Percentiles rank a stretch among this genome's conserved stretches.
Evolutionary conservation across 140 eudicot species (phyloP).

Genomic region (Bidens hawaiensis): DNA sequence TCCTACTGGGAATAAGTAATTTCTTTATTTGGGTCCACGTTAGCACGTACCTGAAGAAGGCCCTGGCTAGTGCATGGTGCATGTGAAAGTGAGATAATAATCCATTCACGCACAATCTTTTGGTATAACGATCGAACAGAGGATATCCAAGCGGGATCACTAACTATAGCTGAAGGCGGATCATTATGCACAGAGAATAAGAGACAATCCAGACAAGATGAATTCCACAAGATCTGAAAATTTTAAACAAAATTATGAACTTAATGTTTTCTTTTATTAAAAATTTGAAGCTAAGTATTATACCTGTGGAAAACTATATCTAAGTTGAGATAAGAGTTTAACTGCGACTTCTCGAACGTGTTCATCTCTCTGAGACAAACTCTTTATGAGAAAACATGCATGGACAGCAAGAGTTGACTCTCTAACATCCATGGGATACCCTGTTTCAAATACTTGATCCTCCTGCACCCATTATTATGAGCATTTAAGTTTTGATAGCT

Average conservation of each 20-base stretch:
- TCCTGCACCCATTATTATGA: conserved; percentile 44
- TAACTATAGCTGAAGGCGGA: conserved; percentile 70
- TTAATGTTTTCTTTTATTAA: not conserved
- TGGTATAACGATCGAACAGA: conserved; percentile 87
- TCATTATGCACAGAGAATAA: conserved; percentile 82
- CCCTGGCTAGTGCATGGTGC: conserved; percentile 99
- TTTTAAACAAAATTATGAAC: conserved; percentile 1
- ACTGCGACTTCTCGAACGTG: conserved; percentile 80
- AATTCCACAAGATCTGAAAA: conserved; percentile 91
- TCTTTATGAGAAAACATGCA: conserved; percentile 84
- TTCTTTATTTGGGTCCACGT: not conserved
- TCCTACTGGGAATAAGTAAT: not conserved
- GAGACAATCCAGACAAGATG: conserved; percentile 81
- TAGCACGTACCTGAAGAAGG: conserved; percentile 87
- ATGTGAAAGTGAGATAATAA: conserved; percentile 81
- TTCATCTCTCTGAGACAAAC: conserved; percentile 93
- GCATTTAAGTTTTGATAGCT: too few species aligned
- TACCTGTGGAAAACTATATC: conserved; percentile 97
- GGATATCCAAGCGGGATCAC: conserved; percentile 84
- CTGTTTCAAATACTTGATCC: conserved; percentile 79
- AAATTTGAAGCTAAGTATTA: not conserved
- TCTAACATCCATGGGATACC: conserved; percentile 60
- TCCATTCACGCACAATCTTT: conserved; percentile 89
- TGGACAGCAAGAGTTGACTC: conserved; percentile 78
- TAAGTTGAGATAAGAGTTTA: conserved; percentile 67